These are phyloP conservation scores for Symmetrospora coprosmae DNA, from an alignment of 768 basidiomycete species.

Conservation along the genomic window DNA sequence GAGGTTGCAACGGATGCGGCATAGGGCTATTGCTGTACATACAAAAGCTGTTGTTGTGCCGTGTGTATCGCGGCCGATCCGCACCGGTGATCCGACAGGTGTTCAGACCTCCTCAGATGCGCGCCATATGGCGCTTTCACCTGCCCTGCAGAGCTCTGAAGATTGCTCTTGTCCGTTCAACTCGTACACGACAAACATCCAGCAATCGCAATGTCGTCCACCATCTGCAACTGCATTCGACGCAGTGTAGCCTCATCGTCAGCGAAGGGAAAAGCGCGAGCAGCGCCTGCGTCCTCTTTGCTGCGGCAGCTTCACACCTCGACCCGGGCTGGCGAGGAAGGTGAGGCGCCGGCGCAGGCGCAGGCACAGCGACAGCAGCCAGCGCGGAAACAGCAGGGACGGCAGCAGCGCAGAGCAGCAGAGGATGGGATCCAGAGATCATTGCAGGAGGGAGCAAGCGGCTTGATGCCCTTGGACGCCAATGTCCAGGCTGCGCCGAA, in stretches of 20 bases:
- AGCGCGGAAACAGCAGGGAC: neutral
- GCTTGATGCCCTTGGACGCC: no score
- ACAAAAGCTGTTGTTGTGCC: no score
- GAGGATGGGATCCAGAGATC: no score
- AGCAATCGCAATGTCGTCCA: neutral
- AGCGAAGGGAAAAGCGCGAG: neutral
- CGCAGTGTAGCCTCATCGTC: neutral
- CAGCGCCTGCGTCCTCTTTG: no score
- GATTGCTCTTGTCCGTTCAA: neutral
- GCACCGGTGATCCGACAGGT: neutral
- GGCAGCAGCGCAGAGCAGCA: neutral
- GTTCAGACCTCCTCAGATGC: neutral
- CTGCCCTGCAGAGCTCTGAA: neutral
- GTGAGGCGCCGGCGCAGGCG: no score
- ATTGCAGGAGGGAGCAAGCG: no score
- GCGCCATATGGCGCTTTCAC: neutral
- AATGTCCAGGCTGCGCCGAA: no score
- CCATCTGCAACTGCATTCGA: neutral
- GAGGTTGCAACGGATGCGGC: no score
- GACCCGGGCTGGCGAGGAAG: no score
- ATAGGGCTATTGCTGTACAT: no score
- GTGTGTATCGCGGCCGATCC: no score
- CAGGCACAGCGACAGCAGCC: neutral
- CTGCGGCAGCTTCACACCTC: no score
- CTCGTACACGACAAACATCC: neutral